Conservation (phyloP, 345 rosid genomes). For the Eucalyptus curtisii region DNA sequence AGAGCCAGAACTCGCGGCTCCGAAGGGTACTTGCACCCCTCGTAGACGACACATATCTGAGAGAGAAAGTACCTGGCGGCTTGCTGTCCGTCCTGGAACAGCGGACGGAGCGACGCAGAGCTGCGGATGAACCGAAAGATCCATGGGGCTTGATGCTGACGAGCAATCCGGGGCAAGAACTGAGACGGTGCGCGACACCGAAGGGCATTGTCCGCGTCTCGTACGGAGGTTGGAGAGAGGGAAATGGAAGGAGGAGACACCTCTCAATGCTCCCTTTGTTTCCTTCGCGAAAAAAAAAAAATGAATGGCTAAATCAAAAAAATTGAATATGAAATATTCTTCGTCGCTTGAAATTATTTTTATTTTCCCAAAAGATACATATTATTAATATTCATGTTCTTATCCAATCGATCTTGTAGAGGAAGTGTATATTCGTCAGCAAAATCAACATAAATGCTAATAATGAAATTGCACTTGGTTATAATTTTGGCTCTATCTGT, state of each 20-base stretch:
- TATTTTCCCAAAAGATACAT: neutral
- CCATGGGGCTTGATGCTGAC: neutral
- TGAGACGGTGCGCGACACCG: neutral
- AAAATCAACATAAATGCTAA: neutral
- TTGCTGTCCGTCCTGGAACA: neutral
- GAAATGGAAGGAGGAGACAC: neutral
- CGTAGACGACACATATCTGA: neutral
- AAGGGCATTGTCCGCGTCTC: neutral
- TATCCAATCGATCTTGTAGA: neutral
- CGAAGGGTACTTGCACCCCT: neutral
- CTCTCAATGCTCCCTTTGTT: neutral
- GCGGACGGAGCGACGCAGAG: neutral
- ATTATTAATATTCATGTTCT: neutral
- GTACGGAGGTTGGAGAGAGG: neutral
- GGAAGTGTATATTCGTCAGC: neutral
- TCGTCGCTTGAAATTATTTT: neutral
- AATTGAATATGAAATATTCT: too few species aligned
- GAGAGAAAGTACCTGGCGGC: neutral
- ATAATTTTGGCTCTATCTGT: neutral
- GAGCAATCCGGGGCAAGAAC: neutral
- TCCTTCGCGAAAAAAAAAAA: neutral
- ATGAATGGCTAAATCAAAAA: too few species aligned
- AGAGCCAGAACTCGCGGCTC: neutral
- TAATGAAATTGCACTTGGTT: neutral
- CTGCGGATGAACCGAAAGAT: neutral